phyloP scores from a whole-genome alignment of 164 flowering plant species.

The Hamamelis virginiana region DNA sequence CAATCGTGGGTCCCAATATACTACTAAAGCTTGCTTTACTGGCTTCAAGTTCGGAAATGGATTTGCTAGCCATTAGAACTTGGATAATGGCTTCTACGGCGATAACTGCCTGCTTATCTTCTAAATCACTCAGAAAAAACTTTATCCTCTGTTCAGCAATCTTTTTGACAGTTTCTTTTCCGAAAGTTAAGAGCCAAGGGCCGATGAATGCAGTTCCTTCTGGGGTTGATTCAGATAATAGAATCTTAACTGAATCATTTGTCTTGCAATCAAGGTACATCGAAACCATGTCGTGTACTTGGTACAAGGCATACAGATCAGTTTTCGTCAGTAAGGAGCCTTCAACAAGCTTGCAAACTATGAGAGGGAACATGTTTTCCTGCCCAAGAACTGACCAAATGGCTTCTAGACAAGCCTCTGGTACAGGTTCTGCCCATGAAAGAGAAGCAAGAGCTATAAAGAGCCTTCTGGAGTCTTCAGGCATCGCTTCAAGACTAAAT shows the following conservation, averaged over 20 bases:
- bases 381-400: conserved; percentile 40
- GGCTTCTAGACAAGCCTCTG: conserved; percentile 52
- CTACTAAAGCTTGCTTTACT: conserved; percentile 40
- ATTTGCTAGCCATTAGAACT: conserved; percentile 48
- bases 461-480: conserved; percentile 33
- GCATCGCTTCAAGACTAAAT: conserved; percentile 59
- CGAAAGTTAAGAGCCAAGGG: conserved; percentile 51
- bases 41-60: conserved; percentile 46
- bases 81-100: conserved; percentile 34
- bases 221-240: conserved; percentile 22
- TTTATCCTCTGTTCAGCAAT: conserved; percentile 32
- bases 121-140: conserved; percentile 20
- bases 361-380: conserved; percentile 39
- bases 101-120: conserved; percentile 30
- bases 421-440: conserved; percentile 50
- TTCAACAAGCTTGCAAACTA: conserved; percentile 50
- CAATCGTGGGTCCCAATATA: conserved; percentile 38
- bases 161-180: conserved; percentile 31
- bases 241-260: conserved; percentile 26
- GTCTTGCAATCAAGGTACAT: conserved; percentile 41
- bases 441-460: conserved; percentile 42
- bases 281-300: conserved; percentile 51
- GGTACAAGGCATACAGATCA: conserved; percentile 36
- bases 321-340: conserved; percentile 44
- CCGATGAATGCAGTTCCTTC: conserved; percentile 31